Evolutionary conservation across 2,329 filamentous ascomycete species (phyloP), one percentile per base, ranked within the genome.

Genomic region (Nigrospora oryzae): DNA sequence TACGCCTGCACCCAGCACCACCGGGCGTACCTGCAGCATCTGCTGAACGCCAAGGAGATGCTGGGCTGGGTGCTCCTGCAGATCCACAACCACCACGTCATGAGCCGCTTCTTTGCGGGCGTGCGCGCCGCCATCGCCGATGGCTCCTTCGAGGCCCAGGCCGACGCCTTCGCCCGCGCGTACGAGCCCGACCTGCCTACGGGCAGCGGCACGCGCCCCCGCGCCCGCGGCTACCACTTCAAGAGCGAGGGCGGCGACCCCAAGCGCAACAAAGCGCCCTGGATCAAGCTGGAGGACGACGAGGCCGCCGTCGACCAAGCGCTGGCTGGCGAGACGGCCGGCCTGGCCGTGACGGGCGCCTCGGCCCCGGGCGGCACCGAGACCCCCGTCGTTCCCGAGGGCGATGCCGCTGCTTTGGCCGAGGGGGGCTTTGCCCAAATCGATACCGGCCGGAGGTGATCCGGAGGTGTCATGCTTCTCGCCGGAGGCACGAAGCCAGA

Each of bases 1-100:
- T 91, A 95, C 62, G 73, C 89, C 17, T 98, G 93, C 70, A 79
- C 72, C 2, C 77, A 77, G 15, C 91, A 97, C 63, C 89, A 95
- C 64, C 74, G 84, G 41, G 91, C 93, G 0, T 98, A 87, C 63
- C 59, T 98, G 33, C 84, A 89, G 52, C 93, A 98, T 63, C 74
- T 97, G 1, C 77, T 98, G 6, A 75, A 80, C 39, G 89, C 93
- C 1, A 94, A 90, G 59, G 93, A 98, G 65, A 97, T 98, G 93
- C 79, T 96, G 5, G 91, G 85, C 19, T 98, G 93, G 93, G 86
- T 84, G 0, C 73, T 98, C 8, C 73, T 98, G 8, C 91, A 97
- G 62, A 75, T 95, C 4, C 93, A 98, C 67, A 98, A 98, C 61
- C 83, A 94, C 61, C 74, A 82, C 49, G 67, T 85, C 8, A 64